Conservation (phyloP, 495 filamentous ascomycete genomes). For the Hyaloscypha variabilis region DNA sequence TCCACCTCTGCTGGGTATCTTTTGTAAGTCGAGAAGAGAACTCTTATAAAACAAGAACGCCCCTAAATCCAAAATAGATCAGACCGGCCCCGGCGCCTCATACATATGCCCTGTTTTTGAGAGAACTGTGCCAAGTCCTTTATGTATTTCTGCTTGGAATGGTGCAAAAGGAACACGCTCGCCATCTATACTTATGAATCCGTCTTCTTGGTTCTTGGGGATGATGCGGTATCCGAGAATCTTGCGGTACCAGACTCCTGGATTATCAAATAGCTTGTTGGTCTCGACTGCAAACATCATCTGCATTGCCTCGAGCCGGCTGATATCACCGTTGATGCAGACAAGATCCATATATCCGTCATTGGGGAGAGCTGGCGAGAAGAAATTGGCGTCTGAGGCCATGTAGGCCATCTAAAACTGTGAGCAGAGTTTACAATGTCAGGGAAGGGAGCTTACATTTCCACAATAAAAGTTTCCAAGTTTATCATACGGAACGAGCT, state of each 20-base stretch:
- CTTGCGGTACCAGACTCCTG: slow-evolving; percentile 79
- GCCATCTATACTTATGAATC: slow-evolving; percentile 94
- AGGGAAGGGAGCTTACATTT: slow-evolving; percentile 54
- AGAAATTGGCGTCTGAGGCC: slow-evolving; percentile 85
- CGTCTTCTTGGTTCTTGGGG: slow-evolving; percentile 67
- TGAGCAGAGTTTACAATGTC: neutral
- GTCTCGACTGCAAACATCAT: slow-evolving; percentile 71
- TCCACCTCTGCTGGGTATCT: slow-evolving; percentile 31
- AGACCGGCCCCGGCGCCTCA: slow-evolving; percentile 64
- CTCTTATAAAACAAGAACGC: slow-evolving; percentile 19
- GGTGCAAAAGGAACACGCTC: slow-evolving; percentile 83
- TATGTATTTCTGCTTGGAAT: slow-evolving; percentile 89
- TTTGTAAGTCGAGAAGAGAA: slow-evolving; percentile 17
- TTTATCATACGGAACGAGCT: slow-evolving; percentile 67
- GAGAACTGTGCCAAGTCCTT: slow-evolving; percentile 81
- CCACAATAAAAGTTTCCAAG: slow-evolving; percentile 94
- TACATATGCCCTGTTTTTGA: slow-evolving; percentile 69
- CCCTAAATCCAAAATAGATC: slow-evolving; percentile 13
- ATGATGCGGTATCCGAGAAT: slow-evolving; percentile 80
- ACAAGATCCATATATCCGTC: slow-evolving; percentile 89
- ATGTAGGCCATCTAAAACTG: slow-evolving; percentile 76
- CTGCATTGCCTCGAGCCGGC: slow-evolving; percentile 60
- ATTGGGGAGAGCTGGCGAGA: slow-evolving; percentile 78
- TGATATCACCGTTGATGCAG: slow-evolving; percentile 75
- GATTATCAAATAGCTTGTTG: slow-evolving; percentile 75